Base-by-base conservation (phyloP, 2,329 filamentous ascomycete genomes). In the Aspergillus sergii region DNA sequence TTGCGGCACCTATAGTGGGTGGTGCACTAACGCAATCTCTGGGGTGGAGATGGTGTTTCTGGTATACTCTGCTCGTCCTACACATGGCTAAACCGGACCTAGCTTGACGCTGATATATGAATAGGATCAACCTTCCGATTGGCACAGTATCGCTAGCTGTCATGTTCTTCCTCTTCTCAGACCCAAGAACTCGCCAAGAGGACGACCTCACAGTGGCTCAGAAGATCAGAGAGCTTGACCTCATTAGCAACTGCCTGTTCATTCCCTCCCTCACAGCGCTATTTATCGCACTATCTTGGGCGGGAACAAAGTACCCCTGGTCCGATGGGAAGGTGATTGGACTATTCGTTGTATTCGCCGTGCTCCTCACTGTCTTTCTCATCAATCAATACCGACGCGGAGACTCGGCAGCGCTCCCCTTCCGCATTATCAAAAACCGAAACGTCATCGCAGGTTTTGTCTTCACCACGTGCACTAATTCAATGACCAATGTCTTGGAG, bases 11-110 rank as follows among this genome's bases (percentile, higher is more conserved):
- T 9, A 57, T 76, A 11, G 58, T 80, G 9, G 78, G 78, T 14
- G 78, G 76, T 45, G 72, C 69, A 14, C 62, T 79, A 19, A 78
- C 73, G 21, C 67, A 79, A 51, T 68, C 68, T 10, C 53, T 76
- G 1, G 67, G 64, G 21, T 80, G 78, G 77, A 59, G 77, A 48
- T 78, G 75, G 72, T 80, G 76, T 60, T 78, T 75, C 53, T 76
- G 70, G 58, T 69, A 62, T 39, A 21, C 16, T 21, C 9, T 30
- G 21, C 32, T 34, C 16, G 8, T 56, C 16, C 19, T 19, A 39
- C 46, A 8, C 5, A 36, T 41, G n/a, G 34, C 51, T 11, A 34
- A 34, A 19, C 39, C 3, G 8, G 7, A 23, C 9, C 7, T 32
- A 6, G 26, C 3, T 32, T 19, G 16, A n/a, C 9, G 48, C 55